Conservation (phyloP, 2,329 filamentous ascomycete genomes). For the Pseudogymnoascus verrucosus region DNA sequence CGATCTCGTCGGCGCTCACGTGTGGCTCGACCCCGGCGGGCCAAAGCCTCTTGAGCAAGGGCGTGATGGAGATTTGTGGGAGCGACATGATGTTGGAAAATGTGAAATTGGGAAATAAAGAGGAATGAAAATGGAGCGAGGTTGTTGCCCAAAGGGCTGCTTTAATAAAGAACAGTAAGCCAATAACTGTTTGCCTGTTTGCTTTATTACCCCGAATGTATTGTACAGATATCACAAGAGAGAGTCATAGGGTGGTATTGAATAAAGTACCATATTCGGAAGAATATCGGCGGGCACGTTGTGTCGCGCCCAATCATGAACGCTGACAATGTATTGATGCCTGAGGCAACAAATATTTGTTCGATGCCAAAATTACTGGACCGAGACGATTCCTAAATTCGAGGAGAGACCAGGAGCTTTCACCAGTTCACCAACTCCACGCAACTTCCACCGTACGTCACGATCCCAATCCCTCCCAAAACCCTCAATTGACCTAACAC, state of each 20-base stretch:
- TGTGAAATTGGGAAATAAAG: background rate
- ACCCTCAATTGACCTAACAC: background rate
- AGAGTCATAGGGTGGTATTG: background rate
- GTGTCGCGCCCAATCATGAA: background rate
- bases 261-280: constrained; percentile 1
- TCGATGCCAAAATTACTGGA: constrained; percentile 1
- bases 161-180: background rate
- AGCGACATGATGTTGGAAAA: background rate
- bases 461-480: background rate
- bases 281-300: background rate
- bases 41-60: constrained; percentile 67
- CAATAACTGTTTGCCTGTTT: background rate
- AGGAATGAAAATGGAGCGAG: background rate
- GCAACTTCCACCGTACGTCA: background rate
- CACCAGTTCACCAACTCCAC: constrained; percentile 6
- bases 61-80: constrained; percentile 46
- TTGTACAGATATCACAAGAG: constrained; percentile 1
- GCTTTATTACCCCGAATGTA: background rate
- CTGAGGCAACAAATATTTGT: background rate
- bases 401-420: background rate
- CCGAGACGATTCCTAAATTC: constrained; percentile 4
- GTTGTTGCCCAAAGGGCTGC: background rate
- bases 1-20: constrained; percentile 73
- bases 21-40: constrained; percentile 37
- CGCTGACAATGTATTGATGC: background rate